These are phyloP conservation scores for Colletotrichum sp. DNA, from an alignment of 2,329 filamentous ascomycete genomes.

Conservation along the genomic window DNA sequence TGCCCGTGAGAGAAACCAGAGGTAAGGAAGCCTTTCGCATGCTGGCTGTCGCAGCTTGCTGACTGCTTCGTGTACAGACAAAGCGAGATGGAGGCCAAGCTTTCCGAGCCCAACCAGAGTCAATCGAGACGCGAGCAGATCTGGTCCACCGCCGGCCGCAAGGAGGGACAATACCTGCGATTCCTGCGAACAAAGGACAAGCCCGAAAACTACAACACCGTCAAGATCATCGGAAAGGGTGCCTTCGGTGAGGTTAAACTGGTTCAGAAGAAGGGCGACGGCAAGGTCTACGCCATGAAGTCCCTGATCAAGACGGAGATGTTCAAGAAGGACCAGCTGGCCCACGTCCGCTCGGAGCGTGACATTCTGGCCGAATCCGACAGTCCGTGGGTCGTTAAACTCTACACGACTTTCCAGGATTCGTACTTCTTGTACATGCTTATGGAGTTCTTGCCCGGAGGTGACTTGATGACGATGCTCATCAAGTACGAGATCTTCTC, in stretches of 20 bases:
- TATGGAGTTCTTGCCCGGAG: constrained; percentile 98
- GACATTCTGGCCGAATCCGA: constrained; percentile 99
- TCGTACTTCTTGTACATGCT: constrained; percentile 96
- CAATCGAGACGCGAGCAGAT: constrained; percentile 82
- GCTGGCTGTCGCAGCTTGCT: background rate
- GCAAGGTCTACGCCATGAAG: constrained; percentile 98
- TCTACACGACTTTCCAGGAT: constrained; percentile 98
- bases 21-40: constrained; percentile 60
- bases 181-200: constrained; percentile 93
- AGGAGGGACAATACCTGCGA: constrained; percentile 90
- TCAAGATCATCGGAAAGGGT: constrained; percentile 99
- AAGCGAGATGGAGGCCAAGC: constrained; percentile 86
- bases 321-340: constrained; percentile 99
- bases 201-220: constrained; percentile 91
- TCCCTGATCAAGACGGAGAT: constrained; percentile 98
- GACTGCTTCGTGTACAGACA: constrained; percentile 63
- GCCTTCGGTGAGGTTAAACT: constrained; percentile 98
- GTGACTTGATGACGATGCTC: constrained; percentile 99
- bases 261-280: constrained; percentile 94
- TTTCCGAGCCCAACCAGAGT: constrained; percentile 77
- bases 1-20: constrained; percentile 91
- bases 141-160: constrained; percentile 82
- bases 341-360: constrained; percentile 95
- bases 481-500: constrained; percentile 99
- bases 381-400: constrained; percentile 98